A percentile compares a stretch with the other conserved stretches of the same genome.
phyloP scores from a whole-genome alignment of 495 filamentous ascomycete genomes.

The Lichina pygmaea region DNA sequence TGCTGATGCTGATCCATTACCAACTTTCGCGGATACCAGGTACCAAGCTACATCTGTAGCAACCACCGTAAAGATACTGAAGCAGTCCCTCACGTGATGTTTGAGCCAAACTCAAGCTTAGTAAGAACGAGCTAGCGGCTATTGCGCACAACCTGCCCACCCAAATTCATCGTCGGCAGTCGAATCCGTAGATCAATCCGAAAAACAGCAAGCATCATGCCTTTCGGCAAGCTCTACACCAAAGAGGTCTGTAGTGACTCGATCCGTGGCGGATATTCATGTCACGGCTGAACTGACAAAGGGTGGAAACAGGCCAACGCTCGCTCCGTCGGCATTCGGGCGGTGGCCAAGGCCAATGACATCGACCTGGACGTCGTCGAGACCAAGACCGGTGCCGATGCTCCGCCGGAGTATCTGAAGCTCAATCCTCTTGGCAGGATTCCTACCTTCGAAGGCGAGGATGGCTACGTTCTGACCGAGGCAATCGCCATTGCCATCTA shows the following conservation, averaged over 20 bases:
- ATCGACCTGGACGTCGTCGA: conserved; percentile 68
- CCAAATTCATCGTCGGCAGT: no score
- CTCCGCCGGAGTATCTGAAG: conserved; percentile 50
- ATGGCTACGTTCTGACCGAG: conserved; percentile 78
- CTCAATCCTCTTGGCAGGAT: conserved; percentile 70
- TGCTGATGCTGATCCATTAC: no score
- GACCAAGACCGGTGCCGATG: conserved; percentile 29
- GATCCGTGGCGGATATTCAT: conserved; percentile 5
- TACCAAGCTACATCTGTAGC: no score
- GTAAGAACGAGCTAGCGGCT: no score
- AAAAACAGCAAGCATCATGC: conserved; percentile 20
- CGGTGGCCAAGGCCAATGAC: conserved; percentile 86
- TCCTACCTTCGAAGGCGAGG: conserved; percentile 73
- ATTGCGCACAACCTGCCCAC: no score
- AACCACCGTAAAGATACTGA: no score
- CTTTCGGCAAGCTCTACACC: conserved; percentile 92
- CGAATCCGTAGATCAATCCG: no score
- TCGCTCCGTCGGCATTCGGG: conserved; percentile 65
- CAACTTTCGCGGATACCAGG: no score
- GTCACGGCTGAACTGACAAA: conserved; percentile 4
- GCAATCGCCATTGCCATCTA: conserved; percentile 90
- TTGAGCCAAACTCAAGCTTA: no score
- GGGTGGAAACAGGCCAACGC: conserved; percentile 39
- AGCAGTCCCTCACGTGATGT: no score
- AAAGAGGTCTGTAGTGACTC: conserved; percentile 35